phyloP scores from a whole-genome alignment of 805 yeast genomes.

The Zygosaccharomyces gambellarensis region DNA sequence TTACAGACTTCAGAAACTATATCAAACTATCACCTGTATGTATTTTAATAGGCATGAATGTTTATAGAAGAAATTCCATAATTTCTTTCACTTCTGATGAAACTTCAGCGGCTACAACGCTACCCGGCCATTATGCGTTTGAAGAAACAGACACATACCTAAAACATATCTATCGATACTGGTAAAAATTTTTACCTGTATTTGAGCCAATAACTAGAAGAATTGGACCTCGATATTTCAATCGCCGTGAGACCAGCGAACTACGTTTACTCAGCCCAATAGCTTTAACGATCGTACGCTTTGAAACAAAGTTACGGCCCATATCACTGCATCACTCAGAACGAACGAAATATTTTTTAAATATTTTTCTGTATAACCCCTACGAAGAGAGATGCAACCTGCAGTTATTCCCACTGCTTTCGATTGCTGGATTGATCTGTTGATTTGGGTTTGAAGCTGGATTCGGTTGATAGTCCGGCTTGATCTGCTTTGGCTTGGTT shows the following conservation, averaged over 20 bases:
- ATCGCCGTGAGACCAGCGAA: too few relatives aligned
- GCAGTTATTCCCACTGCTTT: background rate
- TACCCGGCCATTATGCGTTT: background rate
- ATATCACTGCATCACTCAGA: background rate
- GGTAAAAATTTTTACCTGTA: background rate
- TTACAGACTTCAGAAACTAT: too few relatives aligned
- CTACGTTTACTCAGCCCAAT: too few relatives aligned
- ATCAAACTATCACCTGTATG: too few relatives aligned
- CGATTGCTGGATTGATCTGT: background rate
- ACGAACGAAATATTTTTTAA: background rate
- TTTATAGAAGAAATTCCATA: too few relatives aligned
- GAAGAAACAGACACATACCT: too few relatives aligned
- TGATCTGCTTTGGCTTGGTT: background rate
- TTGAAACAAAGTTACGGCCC: too few relatives aligned
- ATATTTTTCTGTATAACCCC: background rate
- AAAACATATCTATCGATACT: too few relatives aligned
- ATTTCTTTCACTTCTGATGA: background rate
- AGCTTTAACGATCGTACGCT: too few relatives aligned
- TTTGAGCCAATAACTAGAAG: background rate
- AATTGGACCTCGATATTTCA: background rate
- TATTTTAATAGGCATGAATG: too few relatives aligned
- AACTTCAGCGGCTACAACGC: background rate
- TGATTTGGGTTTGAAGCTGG: background rate
- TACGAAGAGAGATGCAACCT: background rate
- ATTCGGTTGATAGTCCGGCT: too few relatives aligned